phyloP scores from a whole-genome alignment of 176 grass and related monocot genomes.

The Aegilops umbellulata region DNA sequence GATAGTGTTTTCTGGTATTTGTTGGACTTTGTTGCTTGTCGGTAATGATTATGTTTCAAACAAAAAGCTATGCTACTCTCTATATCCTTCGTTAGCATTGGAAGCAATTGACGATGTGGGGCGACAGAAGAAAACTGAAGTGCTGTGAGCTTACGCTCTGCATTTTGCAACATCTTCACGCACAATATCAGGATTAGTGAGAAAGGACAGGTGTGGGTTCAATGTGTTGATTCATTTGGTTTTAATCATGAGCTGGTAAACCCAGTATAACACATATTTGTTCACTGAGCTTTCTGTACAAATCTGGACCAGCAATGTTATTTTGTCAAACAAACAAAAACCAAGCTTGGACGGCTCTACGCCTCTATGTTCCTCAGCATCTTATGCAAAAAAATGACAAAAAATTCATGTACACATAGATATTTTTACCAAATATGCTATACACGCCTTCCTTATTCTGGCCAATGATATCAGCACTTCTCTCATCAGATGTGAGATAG shows the following conservation, averaged over 20 bases:
- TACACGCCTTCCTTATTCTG: constrained; percentile 93
- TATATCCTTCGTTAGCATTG: not conserved
- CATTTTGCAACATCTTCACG: not conserved
- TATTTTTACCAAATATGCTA: constrained; percentile 79
- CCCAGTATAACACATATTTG: not conserved
- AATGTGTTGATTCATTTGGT: not conserved
- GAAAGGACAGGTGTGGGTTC: not conserved
- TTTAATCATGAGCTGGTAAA: not conserved
- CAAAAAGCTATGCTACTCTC: not conserved
- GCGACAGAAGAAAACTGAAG: not conserved
- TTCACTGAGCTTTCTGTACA: not conserved
- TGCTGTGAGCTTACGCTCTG: not conserved
- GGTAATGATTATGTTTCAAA: not conserved
- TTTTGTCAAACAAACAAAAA: not conserved
- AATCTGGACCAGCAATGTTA: not conserved
- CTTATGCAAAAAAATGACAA: constrained; percentile 18
- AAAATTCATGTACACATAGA: not conserved
- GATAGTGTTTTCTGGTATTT: not conserved
- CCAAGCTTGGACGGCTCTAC: not conserved
- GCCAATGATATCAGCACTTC: constrained; percentile 63
- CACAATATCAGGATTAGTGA: not conserved
- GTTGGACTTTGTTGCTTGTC: not conserved
- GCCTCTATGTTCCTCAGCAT: not conserved
- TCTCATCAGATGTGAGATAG: constrained; percentile 84
- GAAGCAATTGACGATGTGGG: not conserved